A percentile compares a stretch with the other conserved stretches of the same genome.
These are phyloP conservation scores for Stemphylium beticola DNA, from an alignment of 2,329 filamentous ascomycete genomes.

Conservation along the genomic window DNA sequence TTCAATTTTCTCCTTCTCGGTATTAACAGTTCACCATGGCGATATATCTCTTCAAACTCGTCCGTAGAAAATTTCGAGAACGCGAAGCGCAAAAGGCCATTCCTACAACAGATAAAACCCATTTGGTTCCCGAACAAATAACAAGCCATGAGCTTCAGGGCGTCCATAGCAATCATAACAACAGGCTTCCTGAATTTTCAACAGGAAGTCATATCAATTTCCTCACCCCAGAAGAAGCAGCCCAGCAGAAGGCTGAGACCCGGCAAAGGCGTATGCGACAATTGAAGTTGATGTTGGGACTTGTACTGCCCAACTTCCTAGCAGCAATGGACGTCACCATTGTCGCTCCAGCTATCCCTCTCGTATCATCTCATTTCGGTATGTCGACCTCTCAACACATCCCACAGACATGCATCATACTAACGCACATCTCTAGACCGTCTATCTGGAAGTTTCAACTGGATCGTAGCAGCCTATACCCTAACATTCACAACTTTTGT, in stretches of 20 bases:
- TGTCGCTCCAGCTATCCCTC: conserved; percentile 64
- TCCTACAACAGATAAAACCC: conserved; percentile 30
- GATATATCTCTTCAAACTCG: conserved; percentile 34
- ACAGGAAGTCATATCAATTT: conserved; percentile 15
- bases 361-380: conserved; percentile 71
- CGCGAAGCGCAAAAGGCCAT: conserved; percentile 27
- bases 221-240: conserved; percentile 17
- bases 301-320: conserved; percentile 66
- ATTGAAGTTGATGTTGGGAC: conserved; percentile 64
- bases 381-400: conserved; percentile 24
- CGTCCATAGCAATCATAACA: not conserved
- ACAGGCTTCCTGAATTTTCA: not conserved
- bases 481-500: conserved; percentile 71
- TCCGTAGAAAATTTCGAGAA: conserved; percentile 30
- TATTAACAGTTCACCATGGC: conserved; percentile 23
- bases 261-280: conserved; percentile 54
- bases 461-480: conserved; percentile 73
- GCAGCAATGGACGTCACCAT: conserved; percentile 71
- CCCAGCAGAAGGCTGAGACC: conserved; percentile 18
- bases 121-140: conserved; percentile 29
- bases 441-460: conserved; percentile 60
- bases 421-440: conserved; percentile 49
- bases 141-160: not conserved
- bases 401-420: conserved; percentile 5
- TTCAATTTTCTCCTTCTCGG: not conserved